Base-by-base conservation (phyloP, 2,329 filamentous ascomycete species). In the Fulvia fulva region DNA sequence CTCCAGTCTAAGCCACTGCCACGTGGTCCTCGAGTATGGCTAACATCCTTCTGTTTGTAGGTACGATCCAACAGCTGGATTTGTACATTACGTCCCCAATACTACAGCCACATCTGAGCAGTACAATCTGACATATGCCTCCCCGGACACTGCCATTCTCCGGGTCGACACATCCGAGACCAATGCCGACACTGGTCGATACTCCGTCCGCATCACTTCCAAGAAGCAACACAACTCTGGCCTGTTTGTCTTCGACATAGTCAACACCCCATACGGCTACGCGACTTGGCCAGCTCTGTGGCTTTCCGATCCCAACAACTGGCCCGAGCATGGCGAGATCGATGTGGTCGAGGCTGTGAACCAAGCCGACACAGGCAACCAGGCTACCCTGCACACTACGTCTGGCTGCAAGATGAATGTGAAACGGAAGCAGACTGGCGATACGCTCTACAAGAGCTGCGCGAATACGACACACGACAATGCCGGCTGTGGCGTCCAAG, bases 1-100 rank as follows among this genome's bases (percentile, higher is more conserved):
- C n/a, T n/a, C n/a, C n/a, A n/a, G n/a, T n/a, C n/a, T n/a, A n/a
- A n/a, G n/a, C n/a, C n/a, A n/a, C n/a, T n/a, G n/a, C n/a, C n/a
- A n/a, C n/a, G n/a, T n/a, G n/a, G n/a, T n/a, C n/a, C n/a, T n/a
- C n/a, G n/a, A n/a, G n/a, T n/a, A n/a, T n/a, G n/a, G n/a, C n/a
- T n/a, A n/a, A n/a, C n/a, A n/a, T n/a, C n/a, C n/a, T n/a, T n/a
- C n/a, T n/a, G n/a, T n/a, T n/a, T n/a, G n/a, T n/a, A n/a, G n/a
- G n/a, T n/a, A n/a, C n/a, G n/a, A n/a, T 79, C 80, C 1, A 6
- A 50, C 47, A 14, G 16, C 47, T 6, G 80, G 80, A 22, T 80
- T 77, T 62, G 79, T 82, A n/a, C 75, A 76, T 61, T 82, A 80
- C 61, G 65, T 70, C 14, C 59, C 65, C 19, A 64, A 57, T 4